Base-by-base conservation (phyloP, 1,284 basidiomycete genomes). In the Ustilago bromivora region DNA sequence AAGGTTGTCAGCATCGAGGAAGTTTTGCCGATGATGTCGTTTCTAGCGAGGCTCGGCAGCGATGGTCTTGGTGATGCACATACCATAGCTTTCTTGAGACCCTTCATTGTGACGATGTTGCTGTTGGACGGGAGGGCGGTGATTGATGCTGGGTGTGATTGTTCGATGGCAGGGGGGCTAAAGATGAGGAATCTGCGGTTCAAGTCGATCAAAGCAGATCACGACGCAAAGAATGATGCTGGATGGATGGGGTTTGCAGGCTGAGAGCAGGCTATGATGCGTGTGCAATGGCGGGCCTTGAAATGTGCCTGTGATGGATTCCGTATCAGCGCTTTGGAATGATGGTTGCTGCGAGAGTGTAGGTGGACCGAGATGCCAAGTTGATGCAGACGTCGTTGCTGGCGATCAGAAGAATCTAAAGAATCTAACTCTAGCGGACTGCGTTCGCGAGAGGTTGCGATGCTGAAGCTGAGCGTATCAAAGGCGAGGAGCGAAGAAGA, bases 21-120 rank as follows among this genome's bases (percentile, higher is more conserved):
- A 28, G 23, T 28, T 28, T 28, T 28, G 23, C 23, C 23, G 23
- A 28, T 28, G 3, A 28, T 28, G 3, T 28, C 23, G 23, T 28
- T 28, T 28, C 23, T 3, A 28, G 23, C 23, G 19, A 36, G 31
- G 43, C 8, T 17, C 17, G 12, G 2, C 23, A 28, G 23, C 23
- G 23, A 28, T 28, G 23, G 23, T 3, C 23, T 28, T 19, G 38
- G 10, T n/a, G n/a, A 40, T 19, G 2, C 19, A 85, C 84, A 49
- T 71, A 86, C 84, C 84, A 86, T 85, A 5, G 84, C 84, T 72
- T 86, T 86, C 71, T 85, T 86, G 52, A 85, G 82, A 35, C 84
- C 84, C 71, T 86, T 86, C 84, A 86, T 86, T 47, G 49, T 72
- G 76, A 52, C 28, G 19, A 53, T 1, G 55, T 41, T 56, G 41